Conservation (phyloP, 1,284 basidiomycete genomes). For the Cryptococcus jaspeensis region DNA sequence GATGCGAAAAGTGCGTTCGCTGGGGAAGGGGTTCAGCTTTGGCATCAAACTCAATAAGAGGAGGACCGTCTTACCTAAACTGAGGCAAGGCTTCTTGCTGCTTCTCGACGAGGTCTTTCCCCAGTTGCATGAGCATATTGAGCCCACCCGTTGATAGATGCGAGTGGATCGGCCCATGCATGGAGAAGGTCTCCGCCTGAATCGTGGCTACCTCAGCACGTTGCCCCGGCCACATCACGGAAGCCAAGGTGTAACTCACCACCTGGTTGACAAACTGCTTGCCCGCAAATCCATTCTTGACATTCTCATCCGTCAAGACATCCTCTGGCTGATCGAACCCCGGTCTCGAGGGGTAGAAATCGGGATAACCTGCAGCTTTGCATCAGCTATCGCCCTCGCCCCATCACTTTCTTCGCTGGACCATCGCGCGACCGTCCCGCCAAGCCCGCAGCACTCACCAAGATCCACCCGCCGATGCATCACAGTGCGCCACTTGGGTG, state of each 20-base stretch:
- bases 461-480: conserved; percentile 46
- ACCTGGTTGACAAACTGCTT: conserved; percentile 58
- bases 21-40: conserved; percentile 44
- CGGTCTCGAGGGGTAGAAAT: conserved; percentile 79
- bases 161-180: conserved; percentile 57
- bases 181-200: conserved; percentile 58
- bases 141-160: conserved; percentile 58
- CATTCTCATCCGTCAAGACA: conserved; percentile 67
- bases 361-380: conserved; percentile 65
- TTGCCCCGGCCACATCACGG: not conserved
- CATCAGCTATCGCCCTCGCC: not conserved
- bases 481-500: conserved; percentile 47
- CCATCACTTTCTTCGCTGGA: not conserved
- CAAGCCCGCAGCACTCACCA: conserved; percentile 27
- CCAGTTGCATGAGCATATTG: conserved; percentile 69
- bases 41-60: not conserved
- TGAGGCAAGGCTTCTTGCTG: conserved; percentile 48
- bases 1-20: conserved; percentile 73
- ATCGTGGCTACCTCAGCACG: not conserved
- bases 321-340: conserved; percentile 85
- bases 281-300: conserved; percentile 74
- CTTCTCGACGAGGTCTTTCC: conserved; percentile 72
- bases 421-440: no score
- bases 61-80: conserved; percentile 32
- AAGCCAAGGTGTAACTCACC: conserved; percentile 23